Conservation (phyloP, 495 filamentous ascomycete species). For the Aspergillus ellipticus region DNA sequence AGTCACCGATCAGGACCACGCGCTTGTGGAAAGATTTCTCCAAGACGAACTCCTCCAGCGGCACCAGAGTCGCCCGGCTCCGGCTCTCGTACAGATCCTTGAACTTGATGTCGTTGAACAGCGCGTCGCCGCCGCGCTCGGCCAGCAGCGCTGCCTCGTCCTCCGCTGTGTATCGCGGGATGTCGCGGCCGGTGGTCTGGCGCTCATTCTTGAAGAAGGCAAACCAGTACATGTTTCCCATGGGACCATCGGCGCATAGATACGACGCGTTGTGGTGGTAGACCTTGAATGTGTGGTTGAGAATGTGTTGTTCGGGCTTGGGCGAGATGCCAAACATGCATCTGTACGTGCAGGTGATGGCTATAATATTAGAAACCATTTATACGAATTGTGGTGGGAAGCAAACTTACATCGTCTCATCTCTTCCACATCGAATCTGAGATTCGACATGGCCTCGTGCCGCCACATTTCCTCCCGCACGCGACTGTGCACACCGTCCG, state of each 20-base stretch:
- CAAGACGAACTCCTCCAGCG: constrained; percentile 12
- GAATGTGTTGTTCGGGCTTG: not conserved
- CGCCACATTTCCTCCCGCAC: constrained; percentile 35
- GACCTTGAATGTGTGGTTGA: not conserved
- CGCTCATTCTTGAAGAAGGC: not conserved
- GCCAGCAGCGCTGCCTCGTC: constrained; percentile 1
- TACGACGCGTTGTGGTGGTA: too few relatives aligned
- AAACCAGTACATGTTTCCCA: not conserved
- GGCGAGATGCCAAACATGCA: not conserved
- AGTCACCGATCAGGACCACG: constrained; percentile 15
- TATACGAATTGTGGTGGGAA: not conserved
- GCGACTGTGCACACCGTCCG: constrained; percentile 47
- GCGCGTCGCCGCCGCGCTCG: not conserved
- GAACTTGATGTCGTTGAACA: not conserved
- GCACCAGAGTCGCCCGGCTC: not conserved
- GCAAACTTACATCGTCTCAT: not conserved
- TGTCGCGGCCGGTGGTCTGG: not conserved
- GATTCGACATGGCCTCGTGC: constrained; percentile 11
- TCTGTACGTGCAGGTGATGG: not conserved
- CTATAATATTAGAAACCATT: too few relatives aligned
- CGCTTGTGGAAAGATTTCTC: constrained; percentile 11
- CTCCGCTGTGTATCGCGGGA: not conserved
- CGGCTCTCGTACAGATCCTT: constrained; percentile 1
- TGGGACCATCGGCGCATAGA: not conserved
- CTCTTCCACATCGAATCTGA: not conserved